Evolutionary conservation across 352 stramenopile genomes (phyloP).

Genomic region (Phytopythium cucurbitacearum): DNA sequence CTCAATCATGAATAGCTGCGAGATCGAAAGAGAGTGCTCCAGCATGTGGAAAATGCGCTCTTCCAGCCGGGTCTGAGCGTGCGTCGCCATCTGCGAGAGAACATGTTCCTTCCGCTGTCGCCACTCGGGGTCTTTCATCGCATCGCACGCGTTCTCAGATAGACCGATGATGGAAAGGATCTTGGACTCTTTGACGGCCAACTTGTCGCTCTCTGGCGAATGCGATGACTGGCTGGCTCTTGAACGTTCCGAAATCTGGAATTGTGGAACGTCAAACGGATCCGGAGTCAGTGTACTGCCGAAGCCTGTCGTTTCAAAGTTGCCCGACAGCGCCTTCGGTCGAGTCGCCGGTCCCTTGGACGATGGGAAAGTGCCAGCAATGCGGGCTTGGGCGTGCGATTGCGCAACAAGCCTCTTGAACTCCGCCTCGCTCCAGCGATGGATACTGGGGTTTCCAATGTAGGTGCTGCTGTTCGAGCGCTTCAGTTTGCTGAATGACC

Average conservation of each 20-base stretch:
- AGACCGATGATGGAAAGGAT: slow-evolving; percentile 59
- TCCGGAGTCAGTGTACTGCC: slow-evolving; percentile 35
- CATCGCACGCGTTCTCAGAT: slow-evolving; percentile 56
- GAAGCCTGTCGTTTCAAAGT: slow-evolving; percentile 59
- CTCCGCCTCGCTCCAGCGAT: slow-evolving; percentile 67
- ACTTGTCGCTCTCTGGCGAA: slow-evolving; percentile 20
- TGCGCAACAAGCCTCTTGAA: slow-evolving; percentile 71
- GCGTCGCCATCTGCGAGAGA: slow-evolving; percentile 52
- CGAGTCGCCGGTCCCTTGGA: slow-evolving; percentile 16
- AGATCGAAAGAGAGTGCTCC: slow-evolving; percentile 41
- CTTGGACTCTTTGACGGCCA: slow-evolving; percentile 40
- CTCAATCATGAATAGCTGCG: slow-evolving; percentile 60
- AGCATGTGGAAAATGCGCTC: slow-evolving; percentile 73
- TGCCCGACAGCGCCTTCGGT: slow-evolving; percentile 54
- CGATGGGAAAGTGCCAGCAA: slow-evolving; percentile 32
- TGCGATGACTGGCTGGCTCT: not conserved
- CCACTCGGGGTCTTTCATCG: slow-evolving; percentile 39
- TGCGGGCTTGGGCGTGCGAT: slow-evolving; percentile 48
- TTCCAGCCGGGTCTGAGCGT: slow-evolving; percentile 61
- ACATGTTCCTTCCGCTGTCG: slow-evolving; percentile 28
- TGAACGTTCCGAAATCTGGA: too few relatives aligned
- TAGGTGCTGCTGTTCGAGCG: slow-evolving; percentile 61
- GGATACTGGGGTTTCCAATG: slow-evolving; percentile 62
- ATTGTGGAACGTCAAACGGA: slow-evolving; percentile 28
- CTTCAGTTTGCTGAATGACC: slow-evolving; percentile 50